Base-by-base conservation (phyloP, 441 rosid species). In the Gossypium aridum region DNA sequence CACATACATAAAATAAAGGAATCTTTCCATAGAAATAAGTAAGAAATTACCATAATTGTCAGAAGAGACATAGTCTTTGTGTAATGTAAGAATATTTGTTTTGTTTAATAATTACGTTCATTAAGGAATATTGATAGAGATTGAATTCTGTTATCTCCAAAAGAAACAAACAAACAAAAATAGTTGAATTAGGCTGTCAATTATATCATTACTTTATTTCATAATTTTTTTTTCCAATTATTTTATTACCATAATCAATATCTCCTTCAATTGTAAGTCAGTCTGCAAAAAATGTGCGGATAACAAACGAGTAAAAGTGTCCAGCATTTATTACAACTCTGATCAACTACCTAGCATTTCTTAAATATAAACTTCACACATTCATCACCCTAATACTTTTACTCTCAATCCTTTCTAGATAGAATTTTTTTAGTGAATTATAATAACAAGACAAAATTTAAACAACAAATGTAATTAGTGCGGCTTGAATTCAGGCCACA, bases 401-500 rank as follows among this genome's bases (percentile, higher is more conserved):
- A 28, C 3, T 28, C 6, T 4, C 34, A 4, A 28, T 28, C 34
- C 0, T 0, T 26, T 26, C 0, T 26, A 26, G 3, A 26, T 26
- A 0, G 0, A 26, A 26, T 3, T 28, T 28, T 28, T 28, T 28
- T 28, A 23, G 2, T 26, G 0, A 26, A 28, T 28, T 28, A 28
- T 0, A 28, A 28, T 28, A 28, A 28, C 6, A 28, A 0, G 6
- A 28, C 1, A 28, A 28, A 28, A 0, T 28, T 28, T 0, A 1
- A 4, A 28, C 0, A 28, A 4, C 0, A 28, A 28, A 0, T 0
- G 1, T 0, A 28, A 28, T 0, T 28, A 28, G 0, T 28, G 0
- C 34, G 1, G 5, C 4, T 4, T 0, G 34, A 28, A 28, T 0
- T 4, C 0, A 28, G 1, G 34, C 1, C 34, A 28, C 34, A 4